Base-by-base conservation (phyloP, 257 asterid species). In the Solanum sejunctum region DNA sequence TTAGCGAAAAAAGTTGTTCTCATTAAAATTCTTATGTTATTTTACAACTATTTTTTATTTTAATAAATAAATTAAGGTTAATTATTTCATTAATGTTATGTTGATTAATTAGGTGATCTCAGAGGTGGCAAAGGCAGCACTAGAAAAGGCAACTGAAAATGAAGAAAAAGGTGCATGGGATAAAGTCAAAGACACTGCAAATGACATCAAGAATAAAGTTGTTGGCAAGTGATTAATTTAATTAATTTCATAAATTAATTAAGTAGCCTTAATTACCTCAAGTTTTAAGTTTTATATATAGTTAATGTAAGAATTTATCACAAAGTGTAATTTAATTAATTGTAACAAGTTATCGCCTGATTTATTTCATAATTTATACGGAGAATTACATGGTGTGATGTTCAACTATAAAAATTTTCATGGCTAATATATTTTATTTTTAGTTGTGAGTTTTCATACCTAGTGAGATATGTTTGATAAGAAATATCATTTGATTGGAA, bases 121-220 rank as follows among this genome's bases (percentile, higher is more conserved):
- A 18, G 92, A 91, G 7, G 90, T 87, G 88, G 94, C 94, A 6
- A 86, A 89, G 3, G 91, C 90, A 67, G 91, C 93, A 32, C 69
- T 93, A 5, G 98, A 93, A 54, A 89, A 89, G 21, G 95, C 93
- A 63, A 83, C 96, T 7, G 91, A 94, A 56, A 90, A 88, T 1
- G 86, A 72, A 58, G 63, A 90, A 18, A 89, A 92, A 71, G 91
- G 92, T 4, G 67, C 88, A 36, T 89, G 93, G 88, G 94, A 95
- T 78, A 89, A 93, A 4, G 92, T 89, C 49, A 95, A 92, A 88
- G 91, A 84, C 3, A 93, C 89, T 1, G 79, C 88, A 18, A 73
- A 81, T 47, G 91, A 88, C 32, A 83, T 82, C 6, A 88, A 89
- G 83, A 90, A 88, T 2, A 89, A 80, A 58, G 51, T 81, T 2